phyloP scores from a whole-genome alignment of 2,329 filamentous ascomycete genomes.

The Alternaria arbusti region DNA sequence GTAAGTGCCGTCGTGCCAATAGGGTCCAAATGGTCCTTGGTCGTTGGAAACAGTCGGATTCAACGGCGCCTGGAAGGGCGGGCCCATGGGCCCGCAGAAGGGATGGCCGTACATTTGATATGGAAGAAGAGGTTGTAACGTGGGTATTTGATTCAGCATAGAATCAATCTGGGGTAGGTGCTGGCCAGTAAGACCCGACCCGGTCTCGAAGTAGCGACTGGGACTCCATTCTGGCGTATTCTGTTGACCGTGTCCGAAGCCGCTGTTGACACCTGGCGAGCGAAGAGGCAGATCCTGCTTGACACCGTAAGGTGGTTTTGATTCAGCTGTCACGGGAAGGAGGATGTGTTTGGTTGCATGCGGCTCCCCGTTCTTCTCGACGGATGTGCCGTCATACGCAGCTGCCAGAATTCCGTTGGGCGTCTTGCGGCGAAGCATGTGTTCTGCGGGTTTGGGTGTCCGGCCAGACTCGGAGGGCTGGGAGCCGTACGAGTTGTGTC shows the following conservation, averaged over 20 bases:
- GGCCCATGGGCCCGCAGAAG: conserved; percentile 41
- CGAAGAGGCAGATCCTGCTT: conserved; percentile 48
- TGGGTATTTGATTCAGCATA: conserved; percentile 64
- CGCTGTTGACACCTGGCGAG: conserved; percentile 30
- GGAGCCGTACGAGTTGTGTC: conserved; percentile 46
- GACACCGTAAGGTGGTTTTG: conserved; percentile 38
- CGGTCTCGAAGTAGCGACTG: conserved; percentile 45
- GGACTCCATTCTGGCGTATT: conserved; percentile 44
- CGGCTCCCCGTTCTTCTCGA: conserved; percentile 74
- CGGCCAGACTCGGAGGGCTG: conserved; percentile 33
- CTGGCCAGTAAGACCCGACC: conserved; percentile 45
- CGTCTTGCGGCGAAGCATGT: conserved; percentile 88
- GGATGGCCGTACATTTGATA: conserved; percentile 53
- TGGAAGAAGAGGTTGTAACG: conserved; percentile 62
- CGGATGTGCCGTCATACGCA: conserved; percentile 84
- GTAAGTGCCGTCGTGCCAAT: conserved; percentile 51
- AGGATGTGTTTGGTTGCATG: conserved; percentile 85
- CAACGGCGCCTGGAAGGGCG: conserved; percentile 42
- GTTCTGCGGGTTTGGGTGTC: conserved; percentile 60
- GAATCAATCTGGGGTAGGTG: conserved; percentile 65
- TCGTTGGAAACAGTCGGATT: conserved; percentile 51
- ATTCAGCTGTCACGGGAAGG: conserved; percentile 64
- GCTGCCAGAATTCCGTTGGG: conserved; percentile 92
- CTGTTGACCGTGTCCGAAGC: conserved; percentile 24
- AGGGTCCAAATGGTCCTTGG: conserved; percentile 49